Conservation (phyloP, 139 green algal genomes). For the Micractinium conductrix region DNA sequence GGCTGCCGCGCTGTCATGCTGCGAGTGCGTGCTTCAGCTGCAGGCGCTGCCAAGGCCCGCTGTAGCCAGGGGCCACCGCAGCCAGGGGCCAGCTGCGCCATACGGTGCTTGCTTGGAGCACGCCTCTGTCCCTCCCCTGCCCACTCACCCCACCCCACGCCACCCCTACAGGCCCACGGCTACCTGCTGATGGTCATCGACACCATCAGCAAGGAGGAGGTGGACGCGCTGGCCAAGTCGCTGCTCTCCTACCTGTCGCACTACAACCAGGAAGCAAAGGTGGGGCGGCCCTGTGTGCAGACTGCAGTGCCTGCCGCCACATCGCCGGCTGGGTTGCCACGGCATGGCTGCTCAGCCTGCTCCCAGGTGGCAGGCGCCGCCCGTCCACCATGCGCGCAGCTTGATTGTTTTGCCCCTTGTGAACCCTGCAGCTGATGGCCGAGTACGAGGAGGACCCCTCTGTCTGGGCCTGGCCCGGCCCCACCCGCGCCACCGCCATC, state of each 20-base stretch:
- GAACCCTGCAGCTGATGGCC: constrained; percentile 46
- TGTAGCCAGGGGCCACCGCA: too few relatives aligned
- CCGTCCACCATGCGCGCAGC: too few relatives aligned
- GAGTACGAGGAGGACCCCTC: constrained; percentile 51
- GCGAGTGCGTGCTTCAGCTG: background rate
- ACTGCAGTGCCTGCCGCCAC: too few relatives aligned
- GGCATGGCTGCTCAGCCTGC: too few relatives aligned
- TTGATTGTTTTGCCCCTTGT: too few relatives aligned
- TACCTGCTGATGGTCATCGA: constrained; percentile 72
- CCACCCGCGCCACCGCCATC: constrained; percentile 82
- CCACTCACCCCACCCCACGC: background rate
- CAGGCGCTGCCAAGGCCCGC: too few relatives aligned
- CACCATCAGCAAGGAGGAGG: constrained; percentile 81
- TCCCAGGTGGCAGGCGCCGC: too few relatives aligned
- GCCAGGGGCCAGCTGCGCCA: too few relatives aligned
- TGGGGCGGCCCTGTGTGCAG: background rate
- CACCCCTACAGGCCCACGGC: constrained; percentile 54
- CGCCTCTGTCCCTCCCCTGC: too few relatives aligned
- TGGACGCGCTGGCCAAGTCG: constrained; percentile 76
- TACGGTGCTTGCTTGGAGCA: too few relatives aligned
- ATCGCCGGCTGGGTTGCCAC: too few relatives aligned
- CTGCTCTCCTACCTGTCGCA: constrained; percentile 93
- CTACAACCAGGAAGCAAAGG: constrained; percentile 75
- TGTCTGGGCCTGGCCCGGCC: constrained; percentile 58
- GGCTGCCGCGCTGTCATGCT: too few relatives aligned